Percentiles rank a stretch among this genome's conserved stretches.
Evolutionary conservation across 768 basidiomycete genomes (phyloP).

Genomic region (Lactarius akahatsu): DNA sequence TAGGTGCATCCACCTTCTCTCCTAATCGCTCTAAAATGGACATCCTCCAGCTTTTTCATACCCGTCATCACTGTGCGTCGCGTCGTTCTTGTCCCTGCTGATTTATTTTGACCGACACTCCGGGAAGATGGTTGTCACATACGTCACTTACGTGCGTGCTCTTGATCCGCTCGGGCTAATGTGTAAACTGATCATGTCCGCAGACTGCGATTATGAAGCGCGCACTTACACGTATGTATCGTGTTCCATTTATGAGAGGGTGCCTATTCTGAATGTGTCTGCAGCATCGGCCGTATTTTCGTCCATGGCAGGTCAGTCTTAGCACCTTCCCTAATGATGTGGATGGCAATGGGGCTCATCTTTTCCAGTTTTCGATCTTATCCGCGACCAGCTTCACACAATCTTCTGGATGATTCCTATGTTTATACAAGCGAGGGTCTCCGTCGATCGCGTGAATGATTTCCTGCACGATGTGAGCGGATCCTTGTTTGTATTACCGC

Average conservation of each 20-base stretch:
- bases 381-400: constrained; percentile 38
- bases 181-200: not conserved
- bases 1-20: constrained; percentile 18
- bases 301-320: constrained; percentile 29
- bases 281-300: constrained; percentile 36
- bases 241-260: not conserved
- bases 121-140: constrained; percentile 38
- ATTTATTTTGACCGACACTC: not conserved
- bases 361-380: constrained; percentile 41
- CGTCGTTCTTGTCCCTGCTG: not conserved
- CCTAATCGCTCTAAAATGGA: not conserved
- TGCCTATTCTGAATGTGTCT: not conserved
- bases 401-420: constrained; percentile 32
- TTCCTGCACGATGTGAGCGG: constrained; percentile 38
- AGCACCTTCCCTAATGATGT: not conserved
- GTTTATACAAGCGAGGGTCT: constrained; percentile 39
- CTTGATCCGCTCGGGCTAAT: not conserved
- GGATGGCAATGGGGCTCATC: not conserved
- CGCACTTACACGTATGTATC: constrained; percentile 34
- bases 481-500: not conserved
- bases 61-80: constrained; percentile 39
- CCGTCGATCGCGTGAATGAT: constrained; percentile 40
- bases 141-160: constrained; percentile 35
- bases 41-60: constrained; percentile 35
- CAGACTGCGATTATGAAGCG: constrained; percentile 38